Evolutionary conservation across 2,329 filamentous ascomycete genomes (phyloP).

Genomic region (Aphanocladium album): DNA sequence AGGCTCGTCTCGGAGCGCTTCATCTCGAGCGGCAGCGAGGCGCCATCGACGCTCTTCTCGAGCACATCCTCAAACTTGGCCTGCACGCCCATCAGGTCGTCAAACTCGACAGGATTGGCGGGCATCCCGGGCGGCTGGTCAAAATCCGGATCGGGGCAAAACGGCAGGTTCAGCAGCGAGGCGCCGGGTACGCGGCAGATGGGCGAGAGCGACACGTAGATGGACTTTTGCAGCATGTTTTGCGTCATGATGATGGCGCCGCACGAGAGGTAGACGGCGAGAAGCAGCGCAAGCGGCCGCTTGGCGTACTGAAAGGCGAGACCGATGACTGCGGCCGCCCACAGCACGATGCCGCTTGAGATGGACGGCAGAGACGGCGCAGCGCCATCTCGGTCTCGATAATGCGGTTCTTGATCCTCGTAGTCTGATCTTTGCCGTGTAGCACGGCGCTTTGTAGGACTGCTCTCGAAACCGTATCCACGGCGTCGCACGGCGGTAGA

Average conservation of each 20-base stretch:
- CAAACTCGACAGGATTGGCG: constrained; percentile 55
- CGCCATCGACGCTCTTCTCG: constrained; percentile 59
- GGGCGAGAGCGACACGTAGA: constrained; percentile 59
- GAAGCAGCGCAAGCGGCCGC: constrained; percentile 55
- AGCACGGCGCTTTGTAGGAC: constrained; percentile 22
- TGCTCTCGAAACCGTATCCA: constrained; percentile 16
- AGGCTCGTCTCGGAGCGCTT: constrained; percentile 71
- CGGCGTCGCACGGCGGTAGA: constrained; percentile 25
- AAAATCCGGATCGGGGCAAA: constrained; percentile 43
- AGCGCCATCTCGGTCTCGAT: background rate
- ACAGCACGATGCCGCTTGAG: constrained; percentile 38
- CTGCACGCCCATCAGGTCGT: constrained; percentile 69
- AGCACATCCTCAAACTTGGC: constrained; percentile 72
- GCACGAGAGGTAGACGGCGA: constrained; percentile 57
- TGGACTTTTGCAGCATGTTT: constrained; percentile 57
- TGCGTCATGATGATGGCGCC: constrained; percentile 55
- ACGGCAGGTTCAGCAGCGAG: constrained; percentile 56
- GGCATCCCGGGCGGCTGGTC: constrained; percentile 18
- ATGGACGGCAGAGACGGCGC: constrained; percentile 32
- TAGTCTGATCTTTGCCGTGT: constrained; percentile 15
- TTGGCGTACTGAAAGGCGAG: constrained; percentile 59
- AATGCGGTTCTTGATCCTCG: constrained; percentile 16
- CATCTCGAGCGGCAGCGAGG: constrained; percentile 70
- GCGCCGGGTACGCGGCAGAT: constrained; percentile 65
- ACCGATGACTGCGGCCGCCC: constrained; percentile 50